These are phyloP conservation scores for Naematelia encephala DNA, from an alignment of 768 basidiomycete species.

Conservation along the genomic window DNA sequence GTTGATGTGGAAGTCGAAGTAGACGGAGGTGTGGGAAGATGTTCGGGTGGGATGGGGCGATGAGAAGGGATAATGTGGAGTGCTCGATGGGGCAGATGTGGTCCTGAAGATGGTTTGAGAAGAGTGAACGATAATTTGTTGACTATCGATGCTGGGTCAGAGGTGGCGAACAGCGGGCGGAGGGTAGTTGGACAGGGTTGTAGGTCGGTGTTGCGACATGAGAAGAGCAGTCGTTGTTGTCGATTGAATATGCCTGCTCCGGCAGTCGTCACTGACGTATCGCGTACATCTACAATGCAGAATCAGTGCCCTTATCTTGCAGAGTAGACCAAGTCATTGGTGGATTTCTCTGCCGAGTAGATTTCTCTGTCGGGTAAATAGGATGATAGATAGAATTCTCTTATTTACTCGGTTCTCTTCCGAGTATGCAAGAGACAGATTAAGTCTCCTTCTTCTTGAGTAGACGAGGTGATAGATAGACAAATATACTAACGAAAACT, in stretches of 20 bases:
- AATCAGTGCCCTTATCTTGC: background rate
- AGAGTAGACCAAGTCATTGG: background rate
- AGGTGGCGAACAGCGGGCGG: constrained; percentile 18
- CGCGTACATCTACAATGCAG: constrained; percentile 26
- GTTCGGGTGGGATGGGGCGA: background rate
- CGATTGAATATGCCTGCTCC: constrained; percentile 37
- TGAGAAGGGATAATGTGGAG: background rate
- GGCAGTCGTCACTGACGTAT: constrained; percentile 35
- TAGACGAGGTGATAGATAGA: background rate
- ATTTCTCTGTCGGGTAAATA: too few species aligned
- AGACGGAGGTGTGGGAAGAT: constrained; percentile 11
- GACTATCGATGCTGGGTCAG: constrained; percentile 12
- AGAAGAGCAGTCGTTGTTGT: constrained; percentile 15
- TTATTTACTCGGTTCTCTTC: background rate
- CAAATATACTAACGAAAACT: background rate
- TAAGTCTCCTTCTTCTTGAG: background rate
- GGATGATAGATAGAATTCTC: background rate
- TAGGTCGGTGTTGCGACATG: constrained; percentile 22
- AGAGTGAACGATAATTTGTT: constrained; percentile 18
- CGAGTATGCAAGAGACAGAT: background rate
- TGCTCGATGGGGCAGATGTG: constrained; percentile 3
- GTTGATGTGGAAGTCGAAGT: background rate
- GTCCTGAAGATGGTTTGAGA: constrained; percentile 2
- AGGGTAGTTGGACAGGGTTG: constrained; percentile 37
- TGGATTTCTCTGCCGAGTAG: too few species aligned